phyloP scores from a whole-genome alignment of 2,329 filamentous ascomycete species.

The Fusarium chaquense region DNA sequence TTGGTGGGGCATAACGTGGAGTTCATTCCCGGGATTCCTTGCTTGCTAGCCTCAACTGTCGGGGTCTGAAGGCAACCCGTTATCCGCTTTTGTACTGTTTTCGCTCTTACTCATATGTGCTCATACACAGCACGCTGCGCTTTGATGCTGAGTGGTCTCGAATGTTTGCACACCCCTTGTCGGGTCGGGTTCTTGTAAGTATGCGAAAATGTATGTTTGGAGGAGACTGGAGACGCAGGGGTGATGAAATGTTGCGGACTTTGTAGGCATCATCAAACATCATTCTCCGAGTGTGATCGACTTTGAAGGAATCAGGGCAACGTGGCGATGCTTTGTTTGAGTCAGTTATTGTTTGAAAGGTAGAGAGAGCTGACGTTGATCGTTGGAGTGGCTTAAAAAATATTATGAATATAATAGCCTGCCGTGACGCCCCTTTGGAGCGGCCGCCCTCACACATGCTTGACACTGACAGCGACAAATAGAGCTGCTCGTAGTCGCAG shows the following conservation, averaged over 20 bases:
- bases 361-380: neutral
- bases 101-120: neutral
- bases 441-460: conserved; percentile 30
- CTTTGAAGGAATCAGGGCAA: neutral
- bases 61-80: conserved; percentile 30
- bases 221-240: conserved; percentile 7
- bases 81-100: conserved; percentile 31
- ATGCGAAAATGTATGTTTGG: conserved; percentile 28
- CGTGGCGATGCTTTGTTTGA: conserved; percentile 7
- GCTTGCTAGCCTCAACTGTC: conserved; percentile 31
- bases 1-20: conserved; percentile 23
- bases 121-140: neutral
- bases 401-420: too few species aligned
- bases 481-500: conserved; percentile 25
- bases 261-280: conserved; percentile 14
- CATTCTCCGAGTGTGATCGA: neutral
- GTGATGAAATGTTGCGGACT: conserved; percentile 14
- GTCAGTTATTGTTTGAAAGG: conserved; percentile 6
- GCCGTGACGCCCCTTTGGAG: neutral
- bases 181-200: conserved; percentile 41
- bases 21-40: conserved; percentile 33
- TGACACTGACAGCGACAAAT: conserved; percentile 9
- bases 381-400: neutral
- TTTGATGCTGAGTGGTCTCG: neutral
- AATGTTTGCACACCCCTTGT: conserved; percentile 19